A percentile compares a stretch with the other conserved stretches of the same genome.
Evolutionary conservation across 108 stramenopile genomes (phyloP).

Genomic region (Skeletonema tropicum): DNA sequence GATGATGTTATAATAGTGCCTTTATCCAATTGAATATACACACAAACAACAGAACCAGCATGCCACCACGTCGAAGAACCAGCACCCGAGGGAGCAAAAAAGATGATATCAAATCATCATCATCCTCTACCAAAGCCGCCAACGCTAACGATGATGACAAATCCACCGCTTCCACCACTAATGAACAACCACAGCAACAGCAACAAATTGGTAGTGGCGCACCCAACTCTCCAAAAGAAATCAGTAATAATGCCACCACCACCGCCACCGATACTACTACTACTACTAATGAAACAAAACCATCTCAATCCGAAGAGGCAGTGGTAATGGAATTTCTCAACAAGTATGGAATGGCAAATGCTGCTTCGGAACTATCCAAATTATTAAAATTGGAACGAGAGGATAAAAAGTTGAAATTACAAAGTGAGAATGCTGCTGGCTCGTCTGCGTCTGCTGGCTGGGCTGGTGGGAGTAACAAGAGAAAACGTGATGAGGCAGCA

Average conservation of each 20-base stretch:
- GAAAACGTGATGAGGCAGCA: slow-evolving; percentile 3
- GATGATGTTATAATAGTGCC: no score
- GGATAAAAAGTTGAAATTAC: neutral
- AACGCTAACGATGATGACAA: slow-evolving; percentile 16
- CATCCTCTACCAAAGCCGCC: neutral
- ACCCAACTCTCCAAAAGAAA: slow-evolving; percentile 35
- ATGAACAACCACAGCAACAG: slow-evolving; percentile 7
- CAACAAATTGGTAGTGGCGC: slow-evolving; percentile 35
- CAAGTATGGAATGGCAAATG: slow-evolving; percentile 65
- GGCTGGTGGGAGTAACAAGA: slow-evolving; percentile 17
- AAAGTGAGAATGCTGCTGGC: neutral
- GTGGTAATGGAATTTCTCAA: slow-evolving; percentile 74
- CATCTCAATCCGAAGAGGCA: slow-evolving; percentile 49
- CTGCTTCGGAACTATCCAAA: slow-evolving; percentile 58
- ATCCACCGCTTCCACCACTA: neutral
- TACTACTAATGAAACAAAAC: neutral
- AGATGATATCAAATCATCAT: neutral
- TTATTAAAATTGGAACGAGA: slow-evolving; percentile 20
- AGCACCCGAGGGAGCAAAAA: neutral
- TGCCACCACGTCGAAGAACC: neutral
- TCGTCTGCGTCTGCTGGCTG: neutral
- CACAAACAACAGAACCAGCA: neutral
- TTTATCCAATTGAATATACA: no score
- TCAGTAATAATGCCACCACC: neutral
- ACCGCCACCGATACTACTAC: neutral